These are phyloP conservation scores for Cercospora janseana DNA, from an alignment of 2,329 filamentous ascomycete species.

Conservation along the genomic window DNA sequence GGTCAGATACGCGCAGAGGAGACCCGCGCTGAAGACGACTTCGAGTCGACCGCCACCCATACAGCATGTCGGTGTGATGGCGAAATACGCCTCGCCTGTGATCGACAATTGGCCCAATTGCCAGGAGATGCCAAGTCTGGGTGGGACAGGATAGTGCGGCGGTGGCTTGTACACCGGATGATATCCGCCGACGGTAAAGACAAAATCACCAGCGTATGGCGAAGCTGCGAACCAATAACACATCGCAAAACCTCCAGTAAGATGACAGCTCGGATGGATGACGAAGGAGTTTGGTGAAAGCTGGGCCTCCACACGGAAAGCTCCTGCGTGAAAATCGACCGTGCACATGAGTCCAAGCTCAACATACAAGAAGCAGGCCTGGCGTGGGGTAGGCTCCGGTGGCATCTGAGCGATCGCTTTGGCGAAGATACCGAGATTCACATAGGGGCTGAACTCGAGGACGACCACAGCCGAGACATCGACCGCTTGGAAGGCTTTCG, in stretches of 20 bases:
- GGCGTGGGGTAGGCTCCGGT: neutral
- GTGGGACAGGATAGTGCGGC: neutral
- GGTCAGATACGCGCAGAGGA: constrained; percentile 8
- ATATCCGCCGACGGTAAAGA: neutral
- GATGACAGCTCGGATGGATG: constrained; percentile 3
- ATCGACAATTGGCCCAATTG: constrained; percentile 1
- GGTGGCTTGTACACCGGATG: neutral
- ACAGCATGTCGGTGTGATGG: constrained; percentile 11
- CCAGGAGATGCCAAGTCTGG: neutral
- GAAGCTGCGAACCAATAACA: neutral
- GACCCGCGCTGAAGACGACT: constrained; percentile 4
- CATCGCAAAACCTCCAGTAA: neutral
- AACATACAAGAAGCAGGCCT: constrained; percentile 5
- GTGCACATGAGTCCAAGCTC: constrained; percentile 7
- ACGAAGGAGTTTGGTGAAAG: constrained; percentile 15
- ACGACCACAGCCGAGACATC: constrained; percentile 6
- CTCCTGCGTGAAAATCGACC: constrained; percentile 8
- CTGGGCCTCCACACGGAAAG: constrained; percentile 4
- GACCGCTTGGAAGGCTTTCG: constrained; percentile 9
- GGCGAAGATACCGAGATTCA: constrained; percentile 15
- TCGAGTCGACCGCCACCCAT: constrained; percentile 16
- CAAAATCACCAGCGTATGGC: neutral
- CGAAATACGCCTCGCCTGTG: constrained; percentile 18
- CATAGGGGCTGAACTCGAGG: constrained; percentile 10
- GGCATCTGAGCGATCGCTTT: constrained; percentile 15